Evolutionary conservation across 2,329 filamentous ascomycete genomes (phyloP), one percentile per base, ranked within the genome.

Genomic region (Teratosphaeria epicoccoides): DNA sequence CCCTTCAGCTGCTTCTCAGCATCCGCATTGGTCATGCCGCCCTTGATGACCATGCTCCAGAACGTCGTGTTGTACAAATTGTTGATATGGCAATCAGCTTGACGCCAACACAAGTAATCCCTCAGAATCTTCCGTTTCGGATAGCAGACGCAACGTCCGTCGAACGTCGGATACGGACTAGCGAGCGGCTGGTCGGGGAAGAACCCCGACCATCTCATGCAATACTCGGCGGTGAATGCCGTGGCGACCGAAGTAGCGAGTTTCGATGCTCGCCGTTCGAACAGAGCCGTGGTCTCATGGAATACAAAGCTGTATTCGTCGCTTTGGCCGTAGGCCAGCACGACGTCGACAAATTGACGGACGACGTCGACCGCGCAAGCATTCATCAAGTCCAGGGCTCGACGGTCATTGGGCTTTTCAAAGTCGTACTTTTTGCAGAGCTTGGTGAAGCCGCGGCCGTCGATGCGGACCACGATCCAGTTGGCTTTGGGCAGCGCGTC

Each of bases 31-130:
- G 80, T 83, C 73, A 93, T 78, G 0, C 84, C 86, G 2, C 87
- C 90, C 46, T 81, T 74, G 57, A 88, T 81, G 22, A 97, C 85
- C 62, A 98, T 74, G 0, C 84, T 76, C 93, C 93, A 98, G 68
- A 97, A 97, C 0, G 88, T 88, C 0, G 93, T 98, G 67, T 98
- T 98, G 70, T 96, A 98, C 4, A 98, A 79, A 64, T 98, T 98
- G 69, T 98, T 98, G 62, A 98, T 95, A 67, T 98, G 93, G 59
- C 93, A 97, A 68, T 98, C 93, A 43, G 87, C 93, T 70, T 98
- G 93, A 61, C 93, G 80, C 93, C 93, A 98, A 66, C 87, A 90
- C 77, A 98, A 82, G 68, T 98, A 98, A 71, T 98, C 93, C 24
- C 90, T 78, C 59, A 98, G 70, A 67, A 95, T 94, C 61, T 79